These are phyloP conservation scores for Thyridium curvatum DNA, from an alignment of 2,329 filamentous ascomycete species.

Conservation along the genomic window DNA sequence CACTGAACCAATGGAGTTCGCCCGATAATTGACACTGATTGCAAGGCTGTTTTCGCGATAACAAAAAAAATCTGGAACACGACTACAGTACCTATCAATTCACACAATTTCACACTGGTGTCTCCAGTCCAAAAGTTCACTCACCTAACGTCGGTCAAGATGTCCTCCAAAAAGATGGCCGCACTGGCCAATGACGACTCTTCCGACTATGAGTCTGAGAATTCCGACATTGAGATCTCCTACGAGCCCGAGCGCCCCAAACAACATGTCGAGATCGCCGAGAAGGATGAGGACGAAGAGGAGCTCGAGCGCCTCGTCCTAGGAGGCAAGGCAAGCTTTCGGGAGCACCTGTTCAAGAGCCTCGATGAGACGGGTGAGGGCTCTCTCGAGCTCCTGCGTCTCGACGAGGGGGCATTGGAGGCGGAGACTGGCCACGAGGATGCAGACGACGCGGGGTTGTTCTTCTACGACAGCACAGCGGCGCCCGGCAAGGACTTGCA, in stretches of 20 bases:
- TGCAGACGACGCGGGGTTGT: constrained; percentile 76
- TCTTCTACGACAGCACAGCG: constrained; percentile 62
- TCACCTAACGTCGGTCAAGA: no score
- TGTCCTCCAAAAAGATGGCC: no score
- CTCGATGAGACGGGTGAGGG: constrained; percentile 31
- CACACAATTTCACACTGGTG: no score
- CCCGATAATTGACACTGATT: no score
- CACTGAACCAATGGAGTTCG: no score
- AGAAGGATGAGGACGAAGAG: constrained; percentile 77
- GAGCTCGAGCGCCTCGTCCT: constrained; percentile 86
- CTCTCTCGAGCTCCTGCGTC: constrained; percentile 23
- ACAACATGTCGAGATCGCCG: constrained; percentile 24
- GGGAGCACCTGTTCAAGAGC: constrained; percentile 60
- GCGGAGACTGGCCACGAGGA: constrained; percentile 16
- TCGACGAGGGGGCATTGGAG: constrained; percentile 14
- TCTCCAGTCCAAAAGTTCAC: no score
- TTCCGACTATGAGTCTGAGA: constrained; percentile 11
- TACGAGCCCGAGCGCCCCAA: constrained; percentile 18
- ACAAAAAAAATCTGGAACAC: no score
- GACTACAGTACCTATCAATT: no score
- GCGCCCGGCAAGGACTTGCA: constrained; percentile 17
- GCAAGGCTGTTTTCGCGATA: no score
- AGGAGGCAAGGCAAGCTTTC: constrained; percentile 79
- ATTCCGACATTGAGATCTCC: constrained; percentile 16
- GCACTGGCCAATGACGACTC: constrained; percentile 4